Percentiles rank a stretch among this genome's conserved stretches.
phyloP scores from a whole-genome alignment of 768 basidiomycete genomes.

The Mrakia frigida region DNA sequence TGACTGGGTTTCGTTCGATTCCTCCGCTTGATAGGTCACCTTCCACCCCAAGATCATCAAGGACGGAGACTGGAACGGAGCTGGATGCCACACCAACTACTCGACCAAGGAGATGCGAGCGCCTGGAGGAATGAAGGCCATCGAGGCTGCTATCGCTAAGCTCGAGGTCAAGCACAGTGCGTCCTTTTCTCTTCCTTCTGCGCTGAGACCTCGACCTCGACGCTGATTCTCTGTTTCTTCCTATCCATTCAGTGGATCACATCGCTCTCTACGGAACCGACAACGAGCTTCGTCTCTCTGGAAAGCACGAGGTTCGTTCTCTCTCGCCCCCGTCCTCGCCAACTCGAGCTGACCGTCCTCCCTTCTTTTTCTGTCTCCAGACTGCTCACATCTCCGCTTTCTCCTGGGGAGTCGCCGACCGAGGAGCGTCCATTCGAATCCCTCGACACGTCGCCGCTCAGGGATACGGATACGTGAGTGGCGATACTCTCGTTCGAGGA shows the following conservation, averaged over 20 bases:
- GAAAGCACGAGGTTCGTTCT: conserved; percentile 68
- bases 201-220: neutral
- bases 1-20: neutral
- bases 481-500: no score
- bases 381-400: conserved; percentile 89
- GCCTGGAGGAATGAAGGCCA: conserved; percentile 83
- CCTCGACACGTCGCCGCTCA: conserved; percentile 87
- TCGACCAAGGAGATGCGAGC: conserved; percentile 92
- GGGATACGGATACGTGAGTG: conserved; percentile 60
- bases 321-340: no score
- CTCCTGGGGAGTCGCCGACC: conserved; percentile 93
- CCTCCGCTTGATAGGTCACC: conserved; percentile 42
- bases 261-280: conserved; percentile 62
- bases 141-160: conserved; percentile 91
- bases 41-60: conserved; percentile 98
- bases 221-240: neutral
- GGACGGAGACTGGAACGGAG: conserved; percentile 96
- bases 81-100: conserved; percentile 84
- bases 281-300: conserved; percentile 93
- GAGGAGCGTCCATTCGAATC: conserved; percentile 93
- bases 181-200: neutral
- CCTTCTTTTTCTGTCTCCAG: conserved; percentile 33
- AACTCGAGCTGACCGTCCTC: no score
- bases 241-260: conserved; percentile 34
- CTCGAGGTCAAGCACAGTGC: conserved; percentile 69